phyloP scores from a whole-genome alignment of 129 eudicot genomes.

The Chrysanthemum makinoi region DNA sequence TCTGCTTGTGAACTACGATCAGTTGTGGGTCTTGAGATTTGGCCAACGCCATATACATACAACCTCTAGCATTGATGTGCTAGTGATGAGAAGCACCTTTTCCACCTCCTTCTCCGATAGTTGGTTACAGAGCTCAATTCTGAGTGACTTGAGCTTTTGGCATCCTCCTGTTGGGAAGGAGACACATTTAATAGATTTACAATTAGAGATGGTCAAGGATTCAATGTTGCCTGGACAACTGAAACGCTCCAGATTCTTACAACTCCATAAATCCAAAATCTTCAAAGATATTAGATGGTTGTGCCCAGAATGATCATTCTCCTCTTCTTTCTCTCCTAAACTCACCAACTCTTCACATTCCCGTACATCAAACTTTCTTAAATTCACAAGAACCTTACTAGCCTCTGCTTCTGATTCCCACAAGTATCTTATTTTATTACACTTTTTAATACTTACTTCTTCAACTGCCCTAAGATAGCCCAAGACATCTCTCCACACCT shows the following conservation, averaged over 20 bases:
- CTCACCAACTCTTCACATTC: background rate
- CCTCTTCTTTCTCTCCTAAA: slow-evolving; percentile 22
- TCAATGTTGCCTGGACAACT: background rate
- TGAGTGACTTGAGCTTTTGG: slow-evolving; percentile 2
- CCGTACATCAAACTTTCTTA: background rate
- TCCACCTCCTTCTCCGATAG: background rate
- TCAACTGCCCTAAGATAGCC: slow-evolving; percentile 9
- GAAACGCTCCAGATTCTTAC: slow-evolving; percentile 5
- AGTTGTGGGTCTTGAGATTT: too few species aligned
- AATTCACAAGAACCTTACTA: slow-evolving; percentile 12
- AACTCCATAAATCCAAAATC: background rate
- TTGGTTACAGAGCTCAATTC: background rate
- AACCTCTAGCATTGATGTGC: background rate
- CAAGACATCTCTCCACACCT: slow-evolving; percentile 15
- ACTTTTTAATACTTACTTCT: background rate
- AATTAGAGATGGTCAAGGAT: background rate
- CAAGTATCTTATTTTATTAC: slow-evolving; percentile 15
- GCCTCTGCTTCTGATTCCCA: slow-evolving; percentile 15
- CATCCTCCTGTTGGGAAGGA: slow-evolving; percentile 6
- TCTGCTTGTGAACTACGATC: too few species aligned
- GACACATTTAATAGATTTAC: background rate
- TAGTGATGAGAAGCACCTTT: background rate
- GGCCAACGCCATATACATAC: background rate
- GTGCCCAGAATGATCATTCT: background rate
- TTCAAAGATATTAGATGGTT: slow-evolving; percentile 15